Conservation (phyloP, 345 rosid species). For the Boechera divaricarpa region DNA sequence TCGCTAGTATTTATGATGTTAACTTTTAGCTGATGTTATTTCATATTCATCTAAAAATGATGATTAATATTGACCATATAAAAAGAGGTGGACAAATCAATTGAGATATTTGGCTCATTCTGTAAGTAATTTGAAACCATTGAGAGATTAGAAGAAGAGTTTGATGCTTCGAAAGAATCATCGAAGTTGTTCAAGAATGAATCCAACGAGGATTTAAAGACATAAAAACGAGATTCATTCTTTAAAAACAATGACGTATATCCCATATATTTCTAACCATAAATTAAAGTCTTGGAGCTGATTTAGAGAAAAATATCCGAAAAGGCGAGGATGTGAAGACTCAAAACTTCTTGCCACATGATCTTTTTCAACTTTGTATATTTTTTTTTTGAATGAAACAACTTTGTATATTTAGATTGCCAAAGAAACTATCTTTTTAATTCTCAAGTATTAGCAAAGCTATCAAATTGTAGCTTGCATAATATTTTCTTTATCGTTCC, state of each 20-base stretch:
- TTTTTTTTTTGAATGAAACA: background rate
- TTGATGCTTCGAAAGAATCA: background rate
- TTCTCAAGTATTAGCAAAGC: background rate
- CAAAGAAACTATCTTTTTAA: background rate
- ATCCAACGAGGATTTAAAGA: background rate
- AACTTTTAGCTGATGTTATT: conserved; percentile 4
- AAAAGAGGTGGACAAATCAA: background rate
- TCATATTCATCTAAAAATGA: background rate
- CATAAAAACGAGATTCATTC: background rate
- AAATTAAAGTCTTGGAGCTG: background rate
- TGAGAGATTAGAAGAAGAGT: background rate
- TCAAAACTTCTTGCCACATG: background rate
- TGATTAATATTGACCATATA: background rate
- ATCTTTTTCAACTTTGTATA: background rate
- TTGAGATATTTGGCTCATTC: conserved; percentile 5
- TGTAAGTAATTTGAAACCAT: conserved; percentile 3
- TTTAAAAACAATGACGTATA: too few relatives aligned
- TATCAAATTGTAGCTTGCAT: background rate
- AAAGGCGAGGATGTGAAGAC: background rate
- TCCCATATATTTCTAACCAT: background rate
- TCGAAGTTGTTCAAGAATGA: background rate
- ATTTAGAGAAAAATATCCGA: background rate
- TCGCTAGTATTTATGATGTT: background rate
- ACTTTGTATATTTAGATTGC: background rate
- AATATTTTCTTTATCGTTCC: background rate